A percentile compares a stretch with the other conserved stretches of the same genome.
Evolutionary conservation across 345 rosid species (phyloP).

Genomic region (Salix suchowensis): DNA sequence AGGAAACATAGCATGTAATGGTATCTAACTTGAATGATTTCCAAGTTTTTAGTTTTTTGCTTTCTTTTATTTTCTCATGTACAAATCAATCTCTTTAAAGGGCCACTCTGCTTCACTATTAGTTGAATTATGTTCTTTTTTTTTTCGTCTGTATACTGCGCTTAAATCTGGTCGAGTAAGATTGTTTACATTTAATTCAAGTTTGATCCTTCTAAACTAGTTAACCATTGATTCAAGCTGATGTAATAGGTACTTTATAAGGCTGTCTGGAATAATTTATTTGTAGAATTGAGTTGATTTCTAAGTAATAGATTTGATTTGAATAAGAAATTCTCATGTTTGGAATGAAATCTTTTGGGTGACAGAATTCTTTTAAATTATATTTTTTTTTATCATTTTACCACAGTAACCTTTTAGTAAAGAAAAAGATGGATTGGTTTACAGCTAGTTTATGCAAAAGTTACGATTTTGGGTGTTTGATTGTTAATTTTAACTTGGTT

Average conservation of each 20-base stretch:
- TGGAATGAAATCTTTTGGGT: no score
- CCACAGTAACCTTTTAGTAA: no score
- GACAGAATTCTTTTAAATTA: no score
- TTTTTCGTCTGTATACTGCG: not conserved
- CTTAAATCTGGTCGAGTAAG: not conserved
- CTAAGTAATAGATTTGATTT: no score
- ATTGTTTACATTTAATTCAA: not conserved
- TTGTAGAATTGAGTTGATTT: no score
- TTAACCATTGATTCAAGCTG: not conserved
- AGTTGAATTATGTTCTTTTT: not conserved
- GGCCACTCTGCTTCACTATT: not conserved
- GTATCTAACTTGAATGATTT: not conserved
- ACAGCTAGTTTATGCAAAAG: not conserved
- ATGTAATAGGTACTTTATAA: not conserved
- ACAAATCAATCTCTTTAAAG: not conserved
- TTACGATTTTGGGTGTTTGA: not conserved
- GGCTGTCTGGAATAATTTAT: no score
- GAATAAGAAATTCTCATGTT: no score
- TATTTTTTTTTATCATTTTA: no score
- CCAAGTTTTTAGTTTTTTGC: not conserved
- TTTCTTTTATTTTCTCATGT: not conserved
- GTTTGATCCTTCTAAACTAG: not conserved
- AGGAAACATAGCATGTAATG: not conserved
- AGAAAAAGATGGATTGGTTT: no score
- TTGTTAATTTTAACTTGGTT: not conserved